These are phyloP conservation scores for Pyrus hybrid DNA, from an alignment of 331 rosid genomes.

Conservation along the genomic window DNA sequence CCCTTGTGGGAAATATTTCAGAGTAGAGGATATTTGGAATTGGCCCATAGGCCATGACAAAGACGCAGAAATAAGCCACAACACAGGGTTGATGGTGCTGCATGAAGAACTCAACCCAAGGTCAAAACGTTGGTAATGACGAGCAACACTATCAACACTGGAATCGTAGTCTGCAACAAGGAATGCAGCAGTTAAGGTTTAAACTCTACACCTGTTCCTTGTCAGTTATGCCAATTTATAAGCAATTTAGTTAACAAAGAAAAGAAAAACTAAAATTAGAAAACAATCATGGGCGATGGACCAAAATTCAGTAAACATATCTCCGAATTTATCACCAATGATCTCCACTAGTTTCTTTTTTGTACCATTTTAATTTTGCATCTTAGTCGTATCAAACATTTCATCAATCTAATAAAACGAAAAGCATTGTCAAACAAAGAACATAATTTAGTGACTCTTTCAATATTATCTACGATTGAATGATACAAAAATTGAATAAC, in stretches of 20 bases:
- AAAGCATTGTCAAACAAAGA: too few species aligned
- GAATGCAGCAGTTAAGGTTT: constrained; percentile 1
- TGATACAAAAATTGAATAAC: too few species aligned
- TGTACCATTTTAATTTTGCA: too few species aligned
- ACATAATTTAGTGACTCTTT: too few species aligned
- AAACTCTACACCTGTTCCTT: neutral
- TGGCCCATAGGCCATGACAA: constrained; percentile 69
- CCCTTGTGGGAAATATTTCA: constrained; percentile 73
- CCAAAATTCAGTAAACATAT: neutral
- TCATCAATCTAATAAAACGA: too few species aligned
- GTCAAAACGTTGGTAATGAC: constrained; percentile 29
- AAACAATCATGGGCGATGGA: too few species aligned
- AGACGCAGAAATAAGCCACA: constrained; percentile 46
- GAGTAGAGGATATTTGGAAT: constrained; percentile 75
- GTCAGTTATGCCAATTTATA: too few species aligned
- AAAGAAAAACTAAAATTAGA: neutral
- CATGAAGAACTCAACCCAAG: constrained; percentile 36
- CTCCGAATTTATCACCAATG: neutral
- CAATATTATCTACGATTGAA: too few species aligned
- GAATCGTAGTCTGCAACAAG: constrained; percentile 52
- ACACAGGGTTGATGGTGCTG: constrained; percentile 62
- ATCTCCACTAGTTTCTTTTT: too few species aligned
- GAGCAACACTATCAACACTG: constrained; percentile 53
- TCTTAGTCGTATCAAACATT: too few species aligned
- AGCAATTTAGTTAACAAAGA: neutral